phyloP scores from a whole-genome alignment of 768 basidiomycete genomes.

The Mycena galericulata region DNA sequence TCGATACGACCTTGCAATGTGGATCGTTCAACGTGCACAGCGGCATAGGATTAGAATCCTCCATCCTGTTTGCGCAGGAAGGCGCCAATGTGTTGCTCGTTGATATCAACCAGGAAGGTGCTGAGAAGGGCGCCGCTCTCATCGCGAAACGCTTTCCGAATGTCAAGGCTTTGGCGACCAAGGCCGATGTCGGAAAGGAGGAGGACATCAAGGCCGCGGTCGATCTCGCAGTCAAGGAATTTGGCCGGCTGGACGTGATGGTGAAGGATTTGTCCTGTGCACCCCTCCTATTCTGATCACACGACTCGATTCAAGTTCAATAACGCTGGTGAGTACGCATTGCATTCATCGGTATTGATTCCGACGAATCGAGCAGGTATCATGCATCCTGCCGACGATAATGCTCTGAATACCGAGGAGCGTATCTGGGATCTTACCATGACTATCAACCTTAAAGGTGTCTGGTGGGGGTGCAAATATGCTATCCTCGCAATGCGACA shows the following conservation, averaged over 20 bases:
- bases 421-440: constrained; percentile 95
- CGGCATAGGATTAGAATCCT: constrained; percentile 95
- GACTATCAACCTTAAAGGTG: constrained; percentile 97
- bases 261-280: constrained; percentile 56
- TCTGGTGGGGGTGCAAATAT: constrained; percentile 99
- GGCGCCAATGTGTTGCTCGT: constrained; percentile 92
- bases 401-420: constrained; percentile 97
- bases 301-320: constrained; percentile 75
- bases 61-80: constrained; percentile 95
- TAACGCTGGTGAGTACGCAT: constrained; percentile 74
- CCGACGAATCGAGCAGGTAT: constrained; percentile 68
- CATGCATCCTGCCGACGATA: constrained; percentile 96
- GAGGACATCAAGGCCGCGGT: constrained; percentile 86
- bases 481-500: constrained; percentile 97
- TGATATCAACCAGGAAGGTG: constrained; percentile 86
- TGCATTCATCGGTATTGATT: constrained; percentile 13
- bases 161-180: constrained; percentile 74
- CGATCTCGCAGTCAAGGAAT: constrained; percentile 81
- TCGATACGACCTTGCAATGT: background rate
- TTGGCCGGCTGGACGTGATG: constrained; percentile 97
- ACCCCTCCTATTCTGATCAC: background rate
- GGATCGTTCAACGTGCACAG: constrained; percentile 54
- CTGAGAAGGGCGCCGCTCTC: constrained; percentile 71
- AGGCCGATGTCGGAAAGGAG: constrained; percentile 92
- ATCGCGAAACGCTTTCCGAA: constrained; percentile 77